phyloP scores from a whole-genome alignment of 2,329 filamentous ascomycete genomes.

The Fusarium agapanthi region DNA sequence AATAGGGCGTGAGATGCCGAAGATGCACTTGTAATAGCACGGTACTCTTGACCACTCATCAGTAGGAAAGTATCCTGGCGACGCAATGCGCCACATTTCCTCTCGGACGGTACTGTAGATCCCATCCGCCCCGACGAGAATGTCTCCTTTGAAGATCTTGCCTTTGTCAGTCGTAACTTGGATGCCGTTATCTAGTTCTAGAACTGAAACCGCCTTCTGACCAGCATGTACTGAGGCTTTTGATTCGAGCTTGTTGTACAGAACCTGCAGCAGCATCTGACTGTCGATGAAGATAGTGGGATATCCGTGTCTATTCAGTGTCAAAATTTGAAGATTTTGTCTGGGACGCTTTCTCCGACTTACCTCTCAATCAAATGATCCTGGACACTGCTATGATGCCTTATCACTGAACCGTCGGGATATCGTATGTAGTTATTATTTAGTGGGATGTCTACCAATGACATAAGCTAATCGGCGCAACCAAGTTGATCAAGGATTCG shows the following conservation, averaged over 20 bases:
- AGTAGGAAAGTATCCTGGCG: not conserved
- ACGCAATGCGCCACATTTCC: conserved; percentile 41
- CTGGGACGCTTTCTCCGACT: accelerated
- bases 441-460: not conserved
- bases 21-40: conserved; percentile 14
- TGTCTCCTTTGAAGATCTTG: conserved; percentile 40
- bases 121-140: conserved; percentile 53
- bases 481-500: conserved; percentile 57
- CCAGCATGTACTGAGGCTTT: conserved; percentile 35
- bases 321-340: accelerated
- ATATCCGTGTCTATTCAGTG: conserved; percentile 40
- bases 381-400: accelerated
- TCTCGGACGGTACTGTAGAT: conserved; percentile 50
- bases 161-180: not conserved
- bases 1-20: not conserved
- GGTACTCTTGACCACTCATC: conserved; percentile 13
- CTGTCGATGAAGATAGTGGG: conserved; percentile 48
- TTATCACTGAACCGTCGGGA: not conserved
- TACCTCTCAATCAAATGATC: not conserved
- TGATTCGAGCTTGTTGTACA: conserved; percentile 47
- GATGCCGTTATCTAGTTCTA: not conserved
- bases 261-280: conserved; percentile 44
- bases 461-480: not conserved
- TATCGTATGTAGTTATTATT: not conserved
- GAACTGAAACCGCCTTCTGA: conserved; percentile 11